Evolutionary conservation across 257 asterid genomes (phyloP), one percentile per base, ranked within the genome.

Genomic region (Prunella vulgaris): DNA sequence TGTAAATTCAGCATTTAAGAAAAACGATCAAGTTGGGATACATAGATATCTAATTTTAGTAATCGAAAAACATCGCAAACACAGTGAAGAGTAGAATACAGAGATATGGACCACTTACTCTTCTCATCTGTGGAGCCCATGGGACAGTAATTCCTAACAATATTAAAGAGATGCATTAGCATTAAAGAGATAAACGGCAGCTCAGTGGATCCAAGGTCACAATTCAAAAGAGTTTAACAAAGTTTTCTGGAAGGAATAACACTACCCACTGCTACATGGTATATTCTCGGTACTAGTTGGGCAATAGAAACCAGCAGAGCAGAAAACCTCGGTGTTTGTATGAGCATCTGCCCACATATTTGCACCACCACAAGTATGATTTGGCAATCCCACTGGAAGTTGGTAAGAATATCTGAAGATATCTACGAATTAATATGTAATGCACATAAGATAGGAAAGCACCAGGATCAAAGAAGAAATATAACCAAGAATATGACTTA

Each of bases 301-400:
- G 82, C 98, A 92, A 76, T 82, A 86, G 25, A 85, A 86, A 67
- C 98, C 98, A 4, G 98, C 93, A 5, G 88, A 77, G 70, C 98
- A 92, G 74, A 92, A 89, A 67, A 92, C 62, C 64, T 86, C 86
- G 18, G 72, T 74, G 75, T 85, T 87, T 15, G 86, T 64, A 21
- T 70, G 67, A 53, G 88, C 87, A 77, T 89, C 96, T 33, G 95
- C 78, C 98, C 96, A 92, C 20, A 81, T 70, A 79, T 89, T 83
- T 58, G 98, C 98, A 71, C 98, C 98, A 53, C 98, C 98, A 76
- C 98, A 92, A 33, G 92, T 86, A 76, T 92, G 96, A 82, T 81
- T 70, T 2, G 72, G 74, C 59, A 68, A 72, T 53, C 84, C 82
- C 7, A 86, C 72, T 13, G 95, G 95, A 58, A 87, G 77, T 64